These are phyloP conservation scores for Yarrowia yakushimensis DNA, from an alignment of 805 yeast species.

Conservation along the genomic window DNA sequence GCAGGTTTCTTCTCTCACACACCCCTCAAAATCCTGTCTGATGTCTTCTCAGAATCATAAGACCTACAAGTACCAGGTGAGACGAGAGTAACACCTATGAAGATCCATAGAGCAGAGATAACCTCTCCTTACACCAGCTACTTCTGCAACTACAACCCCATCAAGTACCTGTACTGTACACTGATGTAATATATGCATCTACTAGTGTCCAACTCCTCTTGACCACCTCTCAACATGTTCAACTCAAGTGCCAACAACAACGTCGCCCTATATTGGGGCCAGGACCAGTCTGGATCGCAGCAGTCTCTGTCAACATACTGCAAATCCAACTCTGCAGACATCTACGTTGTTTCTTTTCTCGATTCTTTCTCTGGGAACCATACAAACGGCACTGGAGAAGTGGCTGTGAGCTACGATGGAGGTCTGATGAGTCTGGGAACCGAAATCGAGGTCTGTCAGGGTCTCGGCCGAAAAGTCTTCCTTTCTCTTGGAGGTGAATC, in stretches of 20 bases:
- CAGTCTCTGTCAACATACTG: constrained; percentile 56
- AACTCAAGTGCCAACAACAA: constrained; percentile 45
- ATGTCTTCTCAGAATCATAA: too few species aligned
- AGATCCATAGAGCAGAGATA: too few species aligned
- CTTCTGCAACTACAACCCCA: too few species aligned
- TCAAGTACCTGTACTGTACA: too few species aligned
- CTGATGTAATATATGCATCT: too few species aligned
- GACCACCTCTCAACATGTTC: constrained; percentile 9
- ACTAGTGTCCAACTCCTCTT: too few species aligned
- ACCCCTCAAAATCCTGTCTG: too few species aligned
- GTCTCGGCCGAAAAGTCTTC: constrained; percentile 69
- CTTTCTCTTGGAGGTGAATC: constrained; percentile 75
- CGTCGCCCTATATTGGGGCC: constrained; percentile 85
- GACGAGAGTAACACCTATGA: too few species aligned
- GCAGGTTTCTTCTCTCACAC: too few species aligned
- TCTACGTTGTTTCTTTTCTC: constrained; percentile 62
- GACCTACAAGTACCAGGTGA: too few species aligned
- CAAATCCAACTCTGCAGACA: constrained; percentile 60
- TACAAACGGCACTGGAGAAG: not conserved
- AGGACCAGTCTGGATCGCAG: constrained; percentile 59
- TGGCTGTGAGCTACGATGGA: not conserved
- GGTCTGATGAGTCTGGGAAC: constrained; percentile 41
- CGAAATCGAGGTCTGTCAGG: constrained; percentile 74
- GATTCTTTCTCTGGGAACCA: constrained; percentile 45
- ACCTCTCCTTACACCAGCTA: too few species aligned